These are phyloP conservation scores for Testicularia cyperi DNA, from an alignment of 1,284 basidiomycete species.

Conservation along the genomic window DNA sequence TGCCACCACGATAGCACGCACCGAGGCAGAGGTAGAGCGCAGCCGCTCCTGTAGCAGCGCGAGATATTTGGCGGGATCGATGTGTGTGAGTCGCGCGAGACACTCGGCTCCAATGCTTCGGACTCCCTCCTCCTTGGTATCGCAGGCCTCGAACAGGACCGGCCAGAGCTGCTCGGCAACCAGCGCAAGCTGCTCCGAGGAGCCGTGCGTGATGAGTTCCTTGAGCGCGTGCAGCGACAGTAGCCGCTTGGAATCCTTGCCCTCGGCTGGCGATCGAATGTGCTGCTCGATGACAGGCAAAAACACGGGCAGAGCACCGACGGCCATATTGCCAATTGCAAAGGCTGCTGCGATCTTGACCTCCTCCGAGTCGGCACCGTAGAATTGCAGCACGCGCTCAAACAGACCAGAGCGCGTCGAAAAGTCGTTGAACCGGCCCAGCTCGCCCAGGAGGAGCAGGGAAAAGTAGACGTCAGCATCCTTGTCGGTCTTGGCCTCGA, in stretches of 20 bases:
- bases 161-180: slow-evolving; percentile 86
- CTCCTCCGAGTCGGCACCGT: slow-evolving; percentile 41
- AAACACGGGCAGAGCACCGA: slow-evolving; percentile 82
- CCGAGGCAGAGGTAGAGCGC: slow-evolving; percentile 62
- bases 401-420: slow-evolving; percentile 11
- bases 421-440: slow-evolving; percentile 47
- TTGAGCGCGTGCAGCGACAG: slow-evolving; percentile 88
- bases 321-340: slow-evolving; percentile 80
- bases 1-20: slow-evolving; percentile 82
- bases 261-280: slow-evolving; percentile 64
- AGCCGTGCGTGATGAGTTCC: slow-evolving; percentile 91
- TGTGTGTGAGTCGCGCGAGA: slow-evolving; percentile 88
- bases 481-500: slow-evolving; percentile 16
- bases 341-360: slow-evolving; percentile 51
- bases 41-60: slow-evolving; percentile 67
- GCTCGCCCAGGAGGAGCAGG: slow-evolving; percentile 46
- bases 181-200: slow-evolving; percentile 75
- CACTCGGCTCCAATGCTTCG: slow-evolving; percentile 94
- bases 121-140: slow-evolving; percentile 75
- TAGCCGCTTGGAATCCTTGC: slow-evolving; percentile 59
- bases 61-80: slow-evolving; percentile 85
- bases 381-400: slow-evolving; percentile 36
- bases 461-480: slow-evolving; percentile 44
- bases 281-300: slow-evolving; percentile 81
- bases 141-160: slow-evolving; percentile 63